Evolutionary conservation across 2,329 filamentous ascomycete genomes (phyloP).

Genomic region (Plenodomus tracheiphilus): DNA sequence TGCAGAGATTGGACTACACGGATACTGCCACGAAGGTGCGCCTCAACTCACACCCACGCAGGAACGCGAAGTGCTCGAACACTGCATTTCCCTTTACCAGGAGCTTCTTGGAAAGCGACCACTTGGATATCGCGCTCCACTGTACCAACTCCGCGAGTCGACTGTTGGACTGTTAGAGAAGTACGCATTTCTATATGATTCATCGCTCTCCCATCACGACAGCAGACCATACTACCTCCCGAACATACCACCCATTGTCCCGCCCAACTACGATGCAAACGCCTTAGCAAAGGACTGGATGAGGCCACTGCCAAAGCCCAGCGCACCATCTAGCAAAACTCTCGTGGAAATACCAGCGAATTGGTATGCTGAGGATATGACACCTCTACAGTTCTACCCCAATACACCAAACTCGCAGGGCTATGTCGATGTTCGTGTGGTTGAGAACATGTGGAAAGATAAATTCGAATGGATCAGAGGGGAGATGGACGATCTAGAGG

Average conservation of each 20-base stretch:
- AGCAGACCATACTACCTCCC: slow-evolving; percentile 55
- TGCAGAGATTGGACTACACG: slow-evolving; percentile 57
- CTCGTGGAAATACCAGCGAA: slow-evolving; percentile 56
- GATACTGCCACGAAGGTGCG: slow-evolving; percentile 55
- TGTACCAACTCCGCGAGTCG: slow-evolving; percentile 55
- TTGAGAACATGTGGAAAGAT: slow-evolving; percentile 65
- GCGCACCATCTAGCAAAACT: slow-evolving; percentile 24
- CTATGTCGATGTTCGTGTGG: slow-evolving; percentile 59
- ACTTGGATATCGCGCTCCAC: slow-evolving; percentile 55
- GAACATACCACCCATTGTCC: slow-evolving; percentile 44
- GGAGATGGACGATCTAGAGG: slow-evolving; percentile 44
- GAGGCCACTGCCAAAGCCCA: slow-evolving; percentile 43
- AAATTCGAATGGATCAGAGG: slow-evolving; percentile 58
- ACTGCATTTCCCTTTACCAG: slow-evolving; percentile 52
- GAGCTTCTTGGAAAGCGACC: slow-evolving; percentile 52
- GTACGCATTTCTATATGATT: slow-evolving; percentile 56
- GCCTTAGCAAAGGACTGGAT: slow-evolving; percentile 51
- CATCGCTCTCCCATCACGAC: slow-evolving; percentile 56
- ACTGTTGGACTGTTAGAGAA: slow-evolving; percentile 55
- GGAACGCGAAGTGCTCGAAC: slow-evolving; percentile 54
- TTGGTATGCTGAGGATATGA: slow-evolving; percentile 59
- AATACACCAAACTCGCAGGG: slow-evolving; percentile 58
- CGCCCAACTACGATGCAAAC: slow-evolving; percentile 46
- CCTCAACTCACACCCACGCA: slow-evolving; percentile 53
- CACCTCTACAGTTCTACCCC: slow-evolving; percentile 53